Percentiles rank a stretch among this genome's conserved stretches.
These are phyloP conservation scores for Geotrichum australiense DNA, from an alignment of 1,139 yeast species.

Conservation along the genomic window DNA sequence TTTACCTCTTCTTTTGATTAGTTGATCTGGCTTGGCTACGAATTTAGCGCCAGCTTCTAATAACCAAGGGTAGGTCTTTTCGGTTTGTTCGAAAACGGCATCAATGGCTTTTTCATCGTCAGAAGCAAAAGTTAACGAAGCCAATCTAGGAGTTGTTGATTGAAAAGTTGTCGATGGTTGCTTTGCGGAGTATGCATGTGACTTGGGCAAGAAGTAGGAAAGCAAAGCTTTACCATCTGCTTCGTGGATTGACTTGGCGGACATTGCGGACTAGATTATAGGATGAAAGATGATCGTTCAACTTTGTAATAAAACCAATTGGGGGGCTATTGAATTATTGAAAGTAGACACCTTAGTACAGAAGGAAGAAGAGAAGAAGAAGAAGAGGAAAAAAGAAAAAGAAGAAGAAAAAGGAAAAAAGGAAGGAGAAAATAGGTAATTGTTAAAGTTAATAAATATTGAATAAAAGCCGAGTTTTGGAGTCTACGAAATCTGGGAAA, in stretches of 20 bases:
- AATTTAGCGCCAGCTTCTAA: conserved; percentile 35
- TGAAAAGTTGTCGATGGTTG: conserved; percentile 36
- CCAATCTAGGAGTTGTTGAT: conserved; percentile 37
- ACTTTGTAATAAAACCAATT: too few relatives aligned
- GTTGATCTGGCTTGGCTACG: conserved; percentile 44
- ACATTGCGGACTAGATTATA: conserved; percentile 26
- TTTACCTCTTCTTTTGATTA: conserved; percentile 44
- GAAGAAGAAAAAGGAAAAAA: conserved; percentile 1
- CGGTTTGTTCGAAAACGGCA: conserved; percentile 36
- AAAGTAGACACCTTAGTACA: too few relatives aligned
- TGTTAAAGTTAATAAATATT: too few relatives aligned
- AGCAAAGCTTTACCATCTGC: conserved; percentile 44
- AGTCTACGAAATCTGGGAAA: too few relatives aligned
- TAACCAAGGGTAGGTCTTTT: conserved; percentile 39
- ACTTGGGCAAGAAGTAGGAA: conserved; percentile 38
- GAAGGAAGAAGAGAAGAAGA: neutral
- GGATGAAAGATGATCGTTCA: too few relatives aligned
- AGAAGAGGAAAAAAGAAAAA: neutral
- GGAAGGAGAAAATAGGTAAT: neutral
- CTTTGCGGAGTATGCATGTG: conserved; percentile 34
- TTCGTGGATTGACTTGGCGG: conserved; percentile 42
- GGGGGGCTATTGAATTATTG: too few relatives aligned
- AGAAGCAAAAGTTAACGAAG: conserved; percentile 34
- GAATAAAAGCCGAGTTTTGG: too few relatives aligned
- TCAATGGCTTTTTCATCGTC: conserved; percentile 24